Percentiles rank a stretch among this genome's conserved stretches.
phyloP scores from a whole-genome alignment of 2,329 filamentous ascomycete species.

The Plectosphaerella plurivora region DNA sequence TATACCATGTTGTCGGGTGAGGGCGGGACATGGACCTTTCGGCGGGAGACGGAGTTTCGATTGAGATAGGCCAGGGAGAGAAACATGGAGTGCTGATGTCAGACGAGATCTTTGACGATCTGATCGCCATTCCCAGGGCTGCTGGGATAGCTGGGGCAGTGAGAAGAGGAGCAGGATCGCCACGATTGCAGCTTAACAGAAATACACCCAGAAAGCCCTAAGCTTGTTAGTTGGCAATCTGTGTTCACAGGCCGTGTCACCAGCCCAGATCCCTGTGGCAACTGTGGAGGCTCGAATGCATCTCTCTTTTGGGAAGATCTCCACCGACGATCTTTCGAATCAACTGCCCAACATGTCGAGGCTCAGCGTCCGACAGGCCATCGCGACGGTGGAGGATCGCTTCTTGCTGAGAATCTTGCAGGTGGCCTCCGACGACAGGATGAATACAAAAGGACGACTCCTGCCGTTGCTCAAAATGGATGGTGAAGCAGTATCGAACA shows the following conservation, averaged over 20 bases:
- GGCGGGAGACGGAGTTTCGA: slow-evolving; percentile 8
- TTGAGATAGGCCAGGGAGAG: neutral
- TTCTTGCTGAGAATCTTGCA: neutral
- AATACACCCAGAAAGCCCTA: too few species aligned
- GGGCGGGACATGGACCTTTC: slow-evolving; percentile 11
- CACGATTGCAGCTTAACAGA: too few species aligned
- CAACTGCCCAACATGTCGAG: neutral
- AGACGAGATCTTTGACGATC: too few species aligned
- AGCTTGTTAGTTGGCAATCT: too few species aligned
- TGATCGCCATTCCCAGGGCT: too few species aligned
- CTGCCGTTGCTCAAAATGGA: neutral
- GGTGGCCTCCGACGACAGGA: neutral
- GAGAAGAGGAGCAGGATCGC: too few species aligned
- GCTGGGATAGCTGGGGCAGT: too few species aligned
- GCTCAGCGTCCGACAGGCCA: neutral
- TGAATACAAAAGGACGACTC: neutral
- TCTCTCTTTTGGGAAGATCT: neutral
- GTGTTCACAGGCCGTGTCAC: too few species aligned
- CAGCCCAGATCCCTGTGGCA: too few species aligned
- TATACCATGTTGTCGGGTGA: slow-evolving; percentile 28
- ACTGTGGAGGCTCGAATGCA: neutral
- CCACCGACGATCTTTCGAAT: neutral
- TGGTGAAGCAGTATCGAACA: too few species aligned
- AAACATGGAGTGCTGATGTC: too few species aligned
- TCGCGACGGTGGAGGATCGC: neutral